phyloP scores from a whole-genome alignment of 768 basidiomycete species.

The Guyanaporus albipodus region DNA sequence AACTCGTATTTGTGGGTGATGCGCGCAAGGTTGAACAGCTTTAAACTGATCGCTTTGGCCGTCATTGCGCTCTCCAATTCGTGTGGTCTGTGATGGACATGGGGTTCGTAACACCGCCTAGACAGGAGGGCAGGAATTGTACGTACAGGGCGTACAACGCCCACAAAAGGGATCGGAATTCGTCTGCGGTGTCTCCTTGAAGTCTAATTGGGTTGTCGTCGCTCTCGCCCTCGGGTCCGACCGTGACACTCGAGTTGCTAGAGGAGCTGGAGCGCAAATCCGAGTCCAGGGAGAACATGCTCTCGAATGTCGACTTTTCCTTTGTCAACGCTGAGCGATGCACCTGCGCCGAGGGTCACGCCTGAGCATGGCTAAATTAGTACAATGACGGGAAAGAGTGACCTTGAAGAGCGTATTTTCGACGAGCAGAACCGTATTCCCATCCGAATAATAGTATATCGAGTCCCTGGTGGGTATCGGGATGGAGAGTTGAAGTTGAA shows the following conservation, averaged over 20 bases:
- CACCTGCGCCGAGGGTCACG: constrained; percentile 25
- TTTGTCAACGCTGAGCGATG: constrained; percentile 41
- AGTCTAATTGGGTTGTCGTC: constrained; percentile 50
- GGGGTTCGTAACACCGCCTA: constrained; percentile 2
- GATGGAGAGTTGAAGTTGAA: constrained; percentile 31
- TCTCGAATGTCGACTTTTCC: constrained; percentile 44
- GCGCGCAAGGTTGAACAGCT: constrained; percentile 43
- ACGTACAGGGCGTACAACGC: constrained; percentile 50
- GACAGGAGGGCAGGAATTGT: background rate
- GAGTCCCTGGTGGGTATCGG: constrained; percentile 36
- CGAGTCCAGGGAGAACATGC: constrained; percentile 43
- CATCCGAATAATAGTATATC: constrained; percentile 39
- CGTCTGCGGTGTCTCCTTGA: constrained; percentile 43
- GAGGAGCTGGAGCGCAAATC: constrained; percentile 28
- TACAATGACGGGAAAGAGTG: constrained; percentile 5
- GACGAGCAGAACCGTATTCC: constrained; percentile 42
- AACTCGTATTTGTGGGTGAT: constrained; percentile 50
- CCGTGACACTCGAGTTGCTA: constrained; percentile 23
- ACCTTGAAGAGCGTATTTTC: constrained; percentile 50
- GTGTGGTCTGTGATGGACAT: constrained; percentile 34
- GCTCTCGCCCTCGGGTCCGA: constrained; percentile 42
- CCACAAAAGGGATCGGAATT: constrained; percentile 53
- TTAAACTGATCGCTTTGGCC: constrained; percentile 41
- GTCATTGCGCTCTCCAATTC: constrained; percentile 43
- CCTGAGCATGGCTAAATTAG: constrained; percentile 21